These are phyloP conservation scores for Diospyros lotus DNA, from an alignment of 148 eudicot species.

Conservation along the genomic window DNA sequence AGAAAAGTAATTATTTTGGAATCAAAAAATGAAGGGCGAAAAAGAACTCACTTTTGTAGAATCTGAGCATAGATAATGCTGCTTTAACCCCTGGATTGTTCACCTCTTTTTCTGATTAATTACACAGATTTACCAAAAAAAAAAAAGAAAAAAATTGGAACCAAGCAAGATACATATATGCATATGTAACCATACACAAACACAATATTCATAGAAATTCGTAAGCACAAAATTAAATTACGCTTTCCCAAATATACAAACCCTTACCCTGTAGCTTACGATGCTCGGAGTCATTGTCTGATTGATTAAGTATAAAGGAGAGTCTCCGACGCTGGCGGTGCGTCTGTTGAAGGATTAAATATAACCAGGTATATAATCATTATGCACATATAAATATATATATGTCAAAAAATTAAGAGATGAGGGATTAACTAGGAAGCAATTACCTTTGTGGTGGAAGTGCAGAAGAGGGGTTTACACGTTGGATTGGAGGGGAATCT, in stretches of 20 bases:
- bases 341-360: neutral
- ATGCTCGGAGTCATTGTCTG: constrained; percentile 22
- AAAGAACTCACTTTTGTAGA: constrained; percentile 70
- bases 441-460: constrained; percentile 1
- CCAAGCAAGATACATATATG: too few relatives aligned
- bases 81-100: constrained; percentile 59
- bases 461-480: neutral
- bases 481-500: constrained; percentile 3
- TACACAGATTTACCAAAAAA: neutral
- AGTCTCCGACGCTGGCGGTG: constrained; percentile 6
- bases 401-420: neutral
- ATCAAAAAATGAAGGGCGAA: neutral
- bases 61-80: constrained; percentile 70
- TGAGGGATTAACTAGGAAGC: neutral
- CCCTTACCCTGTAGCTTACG: neutral
- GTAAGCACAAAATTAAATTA: neutral
- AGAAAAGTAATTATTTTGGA: neutral
- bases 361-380: neutral
- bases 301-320: constrained; percentile 14
- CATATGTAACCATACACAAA: too few relatives aligned
- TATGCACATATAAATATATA: neutral
- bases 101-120: constrained; percentile 31
- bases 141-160: neutral
- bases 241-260: too few relatives aligned
- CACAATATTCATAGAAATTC: too few relatives aligned